phyloP scores from a whole-genome alignment of 768 basidiomycete species.

The Trametes punicea region DNA sequence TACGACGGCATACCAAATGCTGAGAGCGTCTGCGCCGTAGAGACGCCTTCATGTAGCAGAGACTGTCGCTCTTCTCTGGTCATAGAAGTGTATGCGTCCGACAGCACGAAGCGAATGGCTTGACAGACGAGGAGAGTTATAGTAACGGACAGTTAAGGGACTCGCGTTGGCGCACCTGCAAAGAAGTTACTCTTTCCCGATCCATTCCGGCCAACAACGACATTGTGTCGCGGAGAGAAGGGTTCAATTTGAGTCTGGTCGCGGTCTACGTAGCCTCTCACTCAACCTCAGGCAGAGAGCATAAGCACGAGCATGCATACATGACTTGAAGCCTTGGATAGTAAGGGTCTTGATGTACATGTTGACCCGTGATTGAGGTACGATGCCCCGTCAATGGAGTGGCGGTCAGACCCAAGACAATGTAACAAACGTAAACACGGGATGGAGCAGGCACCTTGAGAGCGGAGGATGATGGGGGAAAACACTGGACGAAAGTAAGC shows the following conservation, averaged over 20 bases:
- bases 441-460: no score
- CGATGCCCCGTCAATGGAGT: no score
- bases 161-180: constrained; percentile 55
- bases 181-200: constrained; percentile 99
- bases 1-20: constrained; percentile 65
- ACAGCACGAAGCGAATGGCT: constrained; percentile 89
- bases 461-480: no score
- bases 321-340: constrained; percentile 98
- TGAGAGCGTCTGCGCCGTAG: constrained; percentile 82
- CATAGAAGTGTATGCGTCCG: constrained; percentile 97
- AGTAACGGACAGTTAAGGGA: no score
- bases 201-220: constrained; percentile 96
- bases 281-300: no score
- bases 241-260: constrained; percentile 93
- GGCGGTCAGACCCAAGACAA: no score
- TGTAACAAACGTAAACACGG: no score
- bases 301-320: constrained; percentile 37
- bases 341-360: constrained; percentile 91
- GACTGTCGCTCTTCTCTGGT: constrained; percentile 88
- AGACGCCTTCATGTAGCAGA: constrained; percentile 92
- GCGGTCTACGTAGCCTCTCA: constrained; percentile 47
- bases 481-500: no score
- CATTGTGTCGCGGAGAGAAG: constrained; percentile 91
- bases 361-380: no score
- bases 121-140: neutral